phyloP scores from a whole-genome alignment of 495 filamentous ascomycete genomes.

The Patellaria atrata region DNA sequence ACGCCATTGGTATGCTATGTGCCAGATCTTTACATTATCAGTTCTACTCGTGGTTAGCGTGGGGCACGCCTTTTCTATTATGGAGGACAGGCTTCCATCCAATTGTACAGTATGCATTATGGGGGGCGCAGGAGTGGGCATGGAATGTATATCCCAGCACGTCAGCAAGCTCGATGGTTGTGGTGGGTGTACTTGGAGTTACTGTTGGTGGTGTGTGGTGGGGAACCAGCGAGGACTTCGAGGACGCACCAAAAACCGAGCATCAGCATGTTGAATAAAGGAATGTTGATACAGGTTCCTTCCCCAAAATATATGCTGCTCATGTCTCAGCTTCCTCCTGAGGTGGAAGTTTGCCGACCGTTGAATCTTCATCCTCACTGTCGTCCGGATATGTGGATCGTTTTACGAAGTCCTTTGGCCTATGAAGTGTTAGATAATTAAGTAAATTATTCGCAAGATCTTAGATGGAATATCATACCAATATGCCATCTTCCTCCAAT shows the following conservation, averaged over 20 bases:
- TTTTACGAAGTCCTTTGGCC: slow-evolving; percentile 70
- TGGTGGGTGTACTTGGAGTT: slow-evolving; percentile 53
- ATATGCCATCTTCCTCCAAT: slow-evolving; percentile 79
- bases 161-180: slow-evolving; percentile 55
- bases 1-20: slow-evolving; percentile 75
- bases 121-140: slow-evolving; percentile 84
- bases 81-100: slow-evolving; percentile 72
- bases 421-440: slow-evolving; percentile 23
- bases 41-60: slow-evolving; percentile 87
- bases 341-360: slow-evolving; percentile 68
- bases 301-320: slow-evolving; percentile 11
- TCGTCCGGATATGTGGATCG: slow-evolving; percentile 40
- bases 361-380: slow-evolving; percentile 62
- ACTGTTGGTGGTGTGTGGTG: slow-evolving; percentile 51
- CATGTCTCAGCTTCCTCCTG: slow-evolving; percentile 47
- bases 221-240: slow-evolving; percentile 37
- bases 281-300: background rate
- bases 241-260: slow-evolving; percentile 2
- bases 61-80: slow-evolving; percentile 81
- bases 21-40: slow-evolving; percentile 91
- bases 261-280: slow-evolving; percentile 16
- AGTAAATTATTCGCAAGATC: background rate
- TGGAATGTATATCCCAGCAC: slow-evolving; percentile 98
- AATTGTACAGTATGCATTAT: slow-evolving; percentile 51
- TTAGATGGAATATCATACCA: slow-evolving; percentile 65